phyloP scores from a whole-genome alignment of 2,329 filamentous ascomycete genomes.

The Curvularia verruculosa region DNA sequence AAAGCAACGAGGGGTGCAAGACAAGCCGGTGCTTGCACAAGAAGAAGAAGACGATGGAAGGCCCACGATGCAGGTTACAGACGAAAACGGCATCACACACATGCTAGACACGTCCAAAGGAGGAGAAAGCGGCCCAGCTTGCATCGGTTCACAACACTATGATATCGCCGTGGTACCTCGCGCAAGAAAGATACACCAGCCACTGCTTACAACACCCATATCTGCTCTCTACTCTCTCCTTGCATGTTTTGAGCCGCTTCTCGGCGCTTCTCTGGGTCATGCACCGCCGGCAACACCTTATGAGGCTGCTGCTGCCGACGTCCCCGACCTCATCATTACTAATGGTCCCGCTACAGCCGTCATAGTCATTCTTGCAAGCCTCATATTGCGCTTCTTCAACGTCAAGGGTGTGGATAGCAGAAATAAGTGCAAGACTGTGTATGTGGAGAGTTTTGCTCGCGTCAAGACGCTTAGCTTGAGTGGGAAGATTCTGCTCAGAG shows the following conservation, averaged over 20 bases:
- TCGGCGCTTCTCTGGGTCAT: conserved; percentile 23
- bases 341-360: conserved; percentile 91
- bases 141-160: conserved; percentile 54
- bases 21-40: not conserved
- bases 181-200: conserved; percentile 82
- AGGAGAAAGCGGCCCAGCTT: conserved; percentile 9
- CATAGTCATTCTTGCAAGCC: conserved; percentile 68
- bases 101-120: not conserved
- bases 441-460: conserved; percentile 91
- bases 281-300: conserved; percentile 19
- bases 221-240: conserved; percentile 70
- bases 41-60: not conserved
- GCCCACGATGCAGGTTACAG: conserved; percentile 8
- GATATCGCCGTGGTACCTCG: conserved; percentile 73
- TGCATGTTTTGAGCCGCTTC: conserved; percentile 65
- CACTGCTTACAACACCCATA: conserved; percentile 73
- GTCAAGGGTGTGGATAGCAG: conserved; percentile 46
- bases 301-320: conserved; percentile 44
- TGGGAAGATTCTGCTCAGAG: conserved; percentile 72
- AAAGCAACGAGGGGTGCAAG: conserved; percentile 4
- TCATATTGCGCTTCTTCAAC: conserved; percentile 62
- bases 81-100: conserved; percentile 7
- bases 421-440: conserved; percentile 73
- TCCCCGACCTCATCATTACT: conserved; percentile 78
- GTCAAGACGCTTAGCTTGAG: conserved; percentile 83